Percentiles rank a stretch among this genome's conserved stretches.
Conservation (phyloP, 305 asterid species). For the Solanum aculeatissimum region DNA sequence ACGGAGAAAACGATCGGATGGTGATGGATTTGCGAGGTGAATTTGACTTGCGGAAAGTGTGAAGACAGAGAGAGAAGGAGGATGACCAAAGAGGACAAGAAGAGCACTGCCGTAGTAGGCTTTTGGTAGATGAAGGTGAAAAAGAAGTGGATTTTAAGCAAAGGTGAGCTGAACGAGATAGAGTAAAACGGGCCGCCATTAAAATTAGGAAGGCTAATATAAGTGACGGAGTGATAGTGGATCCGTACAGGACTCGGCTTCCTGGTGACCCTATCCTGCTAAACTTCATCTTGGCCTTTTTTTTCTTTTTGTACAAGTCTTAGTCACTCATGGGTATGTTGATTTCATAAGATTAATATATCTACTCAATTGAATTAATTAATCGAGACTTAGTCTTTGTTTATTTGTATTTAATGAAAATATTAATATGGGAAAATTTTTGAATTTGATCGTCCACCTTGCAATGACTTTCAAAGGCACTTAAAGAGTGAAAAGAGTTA, state of each 20-base stretch:
- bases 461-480: too few relatives aligned
- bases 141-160: constrained; percentile 24
- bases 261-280: background rate
- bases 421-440: too few relatives aligned
- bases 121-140: constrained; percentile 20
- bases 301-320: background rate
- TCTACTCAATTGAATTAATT: background rate
- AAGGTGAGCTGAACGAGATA: constrained; percentile 42
- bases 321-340: background rate
- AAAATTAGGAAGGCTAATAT: constrained; percentile 18
- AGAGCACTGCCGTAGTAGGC: constrained; percentile 35
- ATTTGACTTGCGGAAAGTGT: constrained; percentile 12
- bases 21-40: constrained; percentile 5
- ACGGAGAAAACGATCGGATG: constrained; percentile 28
- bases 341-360: background rate
- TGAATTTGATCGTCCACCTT: too few relatives aligned
- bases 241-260: constrained; percentile 6
- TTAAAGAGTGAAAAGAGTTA: too few relatives aligned
- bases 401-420: background rate
- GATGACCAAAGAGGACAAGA: constrained; percentile 68
- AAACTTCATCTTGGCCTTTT: background rate
- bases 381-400: background rate
- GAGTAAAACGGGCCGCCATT: constrained; percentile 50
- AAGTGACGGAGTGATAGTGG: background rate
- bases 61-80: constrained; percentile 50